A percentile compares a stretch with the other conserved stretches of the same genome.
These are phyloP conservation scores for Chenopodium berlandieri DNA, from an alignment of 148 eudicot species.

Conservation along the genomic window DNA sequence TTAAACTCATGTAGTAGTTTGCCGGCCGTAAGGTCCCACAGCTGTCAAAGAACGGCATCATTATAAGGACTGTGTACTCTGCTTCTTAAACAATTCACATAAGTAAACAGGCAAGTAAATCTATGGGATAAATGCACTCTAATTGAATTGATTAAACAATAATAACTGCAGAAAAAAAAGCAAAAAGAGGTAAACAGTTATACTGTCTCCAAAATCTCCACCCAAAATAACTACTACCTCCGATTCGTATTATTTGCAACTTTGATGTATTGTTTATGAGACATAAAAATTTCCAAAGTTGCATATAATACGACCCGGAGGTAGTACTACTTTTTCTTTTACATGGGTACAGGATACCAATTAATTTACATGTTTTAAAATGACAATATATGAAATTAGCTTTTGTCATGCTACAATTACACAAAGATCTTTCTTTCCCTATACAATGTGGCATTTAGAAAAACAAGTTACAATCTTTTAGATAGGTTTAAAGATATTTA, in stretches of 20 bases:
- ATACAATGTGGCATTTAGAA: not conserved
- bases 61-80: constrained; percentile 14
- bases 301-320: too few relatives aligned
- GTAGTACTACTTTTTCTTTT: not conserved
- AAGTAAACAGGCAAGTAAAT: not conserved
- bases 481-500: too few relatives aligned
- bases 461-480: too few relatives aligned
- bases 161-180: not conserved
- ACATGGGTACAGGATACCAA: not conserved
- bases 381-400: not conserved
- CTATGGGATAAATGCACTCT: not conserved
- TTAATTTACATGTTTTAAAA: not conserved
- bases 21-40: constrained; percentile 99
- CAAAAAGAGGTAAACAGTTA: not conserved
- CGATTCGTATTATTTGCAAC: too few relatives aligned
- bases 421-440: not conserved
- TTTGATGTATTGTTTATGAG: too few relatives aligned
- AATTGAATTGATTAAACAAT: not conserved
- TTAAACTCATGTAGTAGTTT: constrained; percentile 95
- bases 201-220: not conserved
- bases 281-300: too few relatives aligned
- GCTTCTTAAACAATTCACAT: not conserved
- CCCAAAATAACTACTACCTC: not conserved
- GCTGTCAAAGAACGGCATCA: constrained; percentile 42
- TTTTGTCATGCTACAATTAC: not conserved